A percentile compares a stretch with the other conserved stretches of the same genome.
Conservation (phyloP, 2,329 filamentous ascomycete species). For the Neurospora sp. region DNA sequence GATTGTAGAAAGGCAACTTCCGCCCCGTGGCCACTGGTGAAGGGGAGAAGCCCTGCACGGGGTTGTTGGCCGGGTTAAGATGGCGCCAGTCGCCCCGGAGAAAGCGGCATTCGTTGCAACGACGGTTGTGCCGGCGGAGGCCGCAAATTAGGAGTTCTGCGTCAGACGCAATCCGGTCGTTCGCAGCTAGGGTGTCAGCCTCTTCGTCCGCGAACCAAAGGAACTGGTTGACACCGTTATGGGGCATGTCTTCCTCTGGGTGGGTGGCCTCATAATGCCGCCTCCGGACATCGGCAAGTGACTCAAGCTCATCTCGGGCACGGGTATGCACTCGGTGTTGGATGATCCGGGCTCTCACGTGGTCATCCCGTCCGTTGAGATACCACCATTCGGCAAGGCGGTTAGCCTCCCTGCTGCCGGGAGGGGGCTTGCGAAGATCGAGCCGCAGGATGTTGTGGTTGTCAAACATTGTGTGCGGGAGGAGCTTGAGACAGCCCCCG, state of each 20-base stretch:
- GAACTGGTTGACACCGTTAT: not conserved
- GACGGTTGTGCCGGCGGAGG: slow-evolving; percentile 6
- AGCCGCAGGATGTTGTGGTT: slow-evolving; percentile 13
- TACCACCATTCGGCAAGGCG: slow-evolving; percentile 15
- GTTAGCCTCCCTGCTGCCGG: slow-evolving; percentile 5
- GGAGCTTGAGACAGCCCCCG: slow-evolving; percentile 15
- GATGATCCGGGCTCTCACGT: slow-evolving; percentile 1
- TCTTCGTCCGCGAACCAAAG: not conserved
- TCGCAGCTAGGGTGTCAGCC: not conserved
- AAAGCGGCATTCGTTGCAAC: slow-evolving; percentile 9
- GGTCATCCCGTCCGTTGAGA: not conserved
- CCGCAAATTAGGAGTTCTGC: slow-evolving; percentile 4
- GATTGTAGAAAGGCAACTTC: not conserved
- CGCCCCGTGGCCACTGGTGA: not conserved
- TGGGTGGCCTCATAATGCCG: not conserved
- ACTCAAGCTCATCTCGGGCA: not conserved
- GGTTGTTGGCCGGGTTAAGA: not conserved
- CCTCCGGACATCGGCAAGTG: too few species aligned
- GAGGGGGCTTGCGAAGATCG: slow-evolving; percentile 11
- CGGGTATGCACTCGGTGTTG: not conserved
- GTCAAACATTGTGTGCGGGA: slow-evolving; percentile 14
- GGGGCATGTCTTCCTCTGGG: not conserved
- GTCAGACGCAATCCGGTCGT: not conserved
- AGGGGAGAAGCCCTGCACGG: not conserved
- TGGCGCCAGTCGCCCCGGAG: not conserved